Percentiles rank a stretch among this genome's conserved stretches.
Evolutionary conservation across 2,329 filamentous ascomycete species (phyloP).

Genomic region (Phaeosphaeriaceae sp.): DNA sequence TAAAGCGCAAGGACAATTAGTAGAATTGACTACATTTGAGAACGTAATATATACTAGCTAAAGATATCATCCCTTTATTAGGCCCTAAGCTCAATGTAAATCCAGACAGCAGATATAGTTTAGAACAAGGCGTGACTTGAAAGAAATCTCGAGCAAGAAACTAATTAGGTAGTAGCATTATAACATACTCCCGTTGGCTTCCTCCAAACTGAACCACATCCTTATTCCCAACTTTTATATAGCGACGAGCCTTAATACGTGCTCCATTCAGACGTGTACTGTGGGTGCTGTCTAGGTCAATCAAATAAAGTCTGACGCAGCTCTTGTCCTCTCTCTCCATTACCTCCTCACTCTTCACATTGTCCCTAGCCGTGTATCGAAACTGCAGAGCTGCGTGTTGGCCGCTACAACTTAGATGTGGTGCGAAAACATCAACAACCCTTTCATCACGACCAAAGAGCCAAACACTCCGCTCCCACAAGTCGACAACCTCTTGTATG

Average conservation of each 20-base stretch:
- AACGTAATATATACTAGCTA: no score
- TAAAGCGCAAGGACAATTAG: no score
- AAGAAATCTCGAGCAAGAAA: background rate
- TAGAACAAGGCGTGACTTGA: no score
- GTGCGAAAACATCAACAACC: conserved; percentile 78
- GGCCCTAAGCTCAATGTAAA: no score
- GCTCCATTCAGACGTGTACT: conserved; percentile 80
- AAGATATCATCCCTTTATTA: no score
- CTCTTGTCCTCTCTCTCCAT: background rate
- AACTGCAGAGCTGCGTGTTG: no score
- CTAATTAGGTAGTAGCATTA: conserved; percentile 69
- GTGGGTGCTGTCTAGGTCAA: conserved; percentile 89
- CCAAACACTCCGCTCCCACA: conserved; percentile 81
- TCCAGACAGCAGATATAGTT: no score
- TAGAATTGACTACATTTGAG: no score
- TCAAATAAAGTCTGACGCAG: conserved; percentile 73
- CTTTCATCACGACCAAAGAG: conserved; percentile 77
- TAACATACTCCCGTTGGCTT: conserved; percentile 84
- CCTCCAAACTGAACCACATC: conserved; percentile 85
- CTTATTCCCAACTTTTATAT: conserved; percentile 80
- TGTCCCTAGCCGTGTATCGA: conserved; percentile 75
- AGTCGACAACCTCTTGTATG: conserved; percentile 76
- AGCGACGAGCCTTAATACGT: conserved; percentile 72
- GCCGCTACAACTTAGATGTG: conserved; percentile 81
- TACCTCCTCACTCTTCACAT: conserved; percentile 80